phyloP scores from a whole-genome alignment of 2,329 filamentous ascomycete species.

The Kalmusia sp. region DNA sequence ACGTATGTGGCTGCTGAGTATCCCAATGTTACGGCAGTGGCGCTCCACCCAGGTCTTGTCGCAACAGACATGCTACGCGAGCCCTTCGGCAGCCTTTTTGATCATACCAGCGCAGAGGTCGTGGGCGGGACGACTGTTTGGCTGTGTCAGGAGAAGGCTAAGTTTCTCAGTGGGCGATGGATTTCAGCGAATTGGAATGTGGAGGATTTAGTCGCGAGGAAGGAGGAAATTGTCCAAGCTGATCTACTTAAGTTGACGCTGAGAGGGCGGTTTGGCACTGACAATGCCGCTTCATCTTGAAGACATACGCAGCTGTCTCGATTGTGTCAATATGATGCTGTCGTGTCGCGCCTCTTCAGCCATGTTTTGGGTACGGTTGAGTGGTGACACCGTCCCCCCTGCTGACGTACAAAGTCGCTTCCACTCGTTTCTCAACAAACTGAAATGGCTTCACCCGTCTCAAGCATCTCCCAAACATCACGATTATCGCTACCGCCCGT shows the following conservation, averaged over 20 bases:
- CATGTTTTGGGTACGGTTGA: not conserved
- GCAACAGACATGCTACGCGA: constrained; percentile 23
- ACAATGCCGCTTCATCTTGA: not conserved
- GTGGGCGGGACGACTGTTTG: constrained; percentile 36
- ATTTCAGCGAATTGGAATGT: constrained; percentile 37
- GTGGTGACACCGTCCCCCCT: not conserved
- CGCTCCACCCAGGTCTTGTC: constrained; percentile 28
- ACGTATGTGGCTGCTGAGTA: constrained; percentile 28
- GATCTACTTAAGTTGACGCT: constrained; percentile 23
- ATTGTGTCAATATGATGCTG: not conserved
- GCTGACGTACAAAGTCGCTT: not conserved
- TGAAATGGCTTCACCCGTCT: not conserved
- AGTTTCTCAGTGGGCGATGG: constrained; percentile 36
- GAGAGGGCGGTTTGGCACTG: constrained; percentile 20
- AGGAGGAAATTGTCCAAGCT: constrained; percentile 23
- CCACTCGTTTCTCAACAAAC: not conserved
- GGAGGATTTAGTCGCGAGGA: constrained; percentile 32
- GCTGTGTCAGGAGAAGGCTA: constrained; percentile 29
- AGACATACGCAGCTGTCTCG: not conserved
- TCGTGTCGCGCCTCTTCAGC: not conserved
- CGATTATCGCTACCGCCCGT: not conserved
- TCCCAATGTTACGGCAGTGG: constrained; percentile 25
- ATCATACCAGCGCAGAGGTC: constrained; percentile 32
- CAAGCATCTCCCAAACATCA: no score
- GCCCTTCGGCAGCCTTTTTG: constrained; percentile 17